These are phyloP conservation scores for Kodamaea derodonti DNA, from an alignment of 1,139 yeast genomes.

Conservation along the genomic window DNA sequence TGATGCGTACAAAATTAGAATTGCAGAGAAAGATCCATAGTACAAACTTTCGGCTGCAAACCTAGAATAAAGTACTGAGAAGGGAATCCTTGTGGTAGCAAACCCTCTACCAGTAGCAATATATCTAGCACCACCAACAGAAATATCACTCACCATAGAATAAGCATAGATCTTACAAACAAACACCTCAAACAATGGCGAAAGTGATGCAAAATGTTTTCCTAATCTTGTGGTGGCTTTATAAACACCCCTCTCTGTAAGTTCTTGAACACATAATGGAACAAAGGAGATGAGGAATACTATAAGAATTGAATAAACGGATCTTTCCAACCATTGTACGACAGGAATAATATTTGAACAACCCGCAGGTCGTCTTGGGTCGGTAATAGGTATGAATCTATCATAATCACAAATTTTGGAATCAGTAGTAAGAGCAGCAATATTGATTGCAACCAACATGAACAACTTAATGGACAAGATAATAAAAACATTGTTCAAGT, in stretches of 20 bases:
- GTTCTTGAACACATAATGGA: conserved; percentile 49
- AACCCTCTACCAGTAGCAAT: conserved; percentile 56
- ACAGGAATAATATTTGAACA: conserved; percentile 49
- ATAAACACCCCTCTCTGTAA: conserved; percentile 48
- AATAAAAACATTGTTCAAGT: conserved; percentile 50
- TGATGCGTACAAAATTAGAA: conserved; percentile 41
- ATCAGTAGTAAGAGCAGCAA: conserved; percentile 46
- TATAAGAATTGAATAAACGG: conserved; percentile 45
- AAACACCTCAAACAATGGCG: conserved; percentile 53
- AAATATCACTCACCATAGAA: conserved; percentile 44
- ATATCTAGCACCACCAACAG: conserved; percentile 52
- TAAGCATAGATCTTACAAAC: conserved; percentile 50
- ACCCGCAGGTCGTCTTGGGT: conserved; percentile 40
- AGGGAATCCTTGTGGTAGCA: conserved; percentile 46
- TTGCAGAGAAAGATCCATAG: conserved; percentile 35
- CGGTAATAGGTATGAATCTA: conserved; percentile 44
- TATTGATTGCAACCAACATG: conserved; percentile 41
- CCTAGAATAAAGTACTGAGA: conserved; percentile 41
- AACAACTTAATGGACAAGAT: conserved; percentile 46
- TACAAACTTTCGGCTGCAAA: conserved; percentile 47
- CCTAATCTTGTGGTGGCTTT: conserved; percentile 41
- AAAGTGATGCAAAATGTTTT: conserved; percentile 46
- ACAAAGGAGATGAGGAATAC: conserved; percentile 49
- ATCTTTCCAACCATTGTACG: conserved; percentile 47
- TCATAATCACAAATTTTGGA: conserved; percentile 46